A percentile compares a stretch with the other conserved stretches of the same genome.
Evolutionary conservation across 1,284 basidiomycete species (phyloP).

Genomic region (Stereum hirsutum): DNA sequence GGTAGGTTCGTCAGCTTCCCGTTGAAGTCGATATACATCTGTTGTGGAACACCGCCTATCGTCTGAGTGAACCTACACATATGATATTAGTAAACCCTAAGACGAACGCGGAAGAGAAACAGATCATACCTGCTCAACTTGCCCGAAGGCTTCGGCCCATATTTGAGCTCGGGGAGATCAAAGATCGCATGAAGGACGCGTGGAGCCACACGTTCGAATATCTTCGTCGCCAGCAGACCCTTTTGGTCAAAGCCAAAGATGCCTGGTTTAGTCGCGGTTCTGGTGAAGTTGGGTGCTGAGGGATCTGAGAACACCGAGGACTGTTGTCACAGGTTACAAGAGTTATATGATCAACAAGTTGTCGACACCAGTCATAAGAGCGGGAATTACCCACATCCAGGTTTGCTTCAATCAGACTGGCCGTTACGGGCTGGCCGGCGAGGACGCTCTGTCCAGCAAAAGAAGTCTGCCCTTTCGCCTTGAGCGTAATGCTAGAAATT

Average conservation of each 20-base stretch:
- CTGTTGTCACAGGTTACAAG: slow-evolving; percentile 1
- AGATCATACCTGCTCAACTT: slow-evolving; percentile 24
- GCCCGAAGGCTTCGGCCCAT: slow-evolving; percentile 37
- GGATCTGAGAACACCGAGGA: background rate
- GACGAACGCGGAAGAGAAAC: too few species aligned
- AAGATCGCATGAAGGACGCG: slow-evolving; percentile 40
- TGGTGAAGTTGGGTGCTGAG: background rate
- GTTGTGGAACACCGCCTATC: slow-evolving; percentile 13
- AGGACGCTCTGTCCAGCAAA: slow-evolving; percentile 21
- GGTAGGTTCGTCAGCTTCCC: slow-evolving; percentile 20
- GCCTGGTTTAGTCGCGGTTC: background rate
- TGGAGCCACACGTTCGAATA: slow-evolving; percentile 37
- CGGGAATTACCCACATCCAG: slow-evolving; percentile 24
- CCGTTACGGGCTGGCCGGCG: slow-evolving; percentile 27
- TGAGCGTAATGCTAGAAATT: slow-evolving; percentile 33
- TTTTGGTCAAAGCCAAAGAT: slow-evolving; percentile 23
- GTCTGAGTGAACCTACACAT: slow-evolving; percentile 13
- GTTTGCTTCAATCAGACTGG: slow-evolving; percentile 33
- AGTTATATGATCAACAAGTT: background rate
- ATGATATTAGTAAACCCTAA: background rate
- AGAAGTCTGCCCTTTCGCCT: slow-evolving; percentile 19
- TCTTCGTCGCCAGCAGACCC: slow-evolving; percentile 30
- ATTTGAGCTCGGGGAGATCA: slow-evolving; percentile 32
- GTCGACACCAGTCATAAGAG: background rate
- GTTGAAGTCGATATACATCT: slow-evolving; percentile 16